Base-by-base conservation (phyloP, 2,329 filamentous ascomycete genomes). In the Curvularia sp. region DNA sequence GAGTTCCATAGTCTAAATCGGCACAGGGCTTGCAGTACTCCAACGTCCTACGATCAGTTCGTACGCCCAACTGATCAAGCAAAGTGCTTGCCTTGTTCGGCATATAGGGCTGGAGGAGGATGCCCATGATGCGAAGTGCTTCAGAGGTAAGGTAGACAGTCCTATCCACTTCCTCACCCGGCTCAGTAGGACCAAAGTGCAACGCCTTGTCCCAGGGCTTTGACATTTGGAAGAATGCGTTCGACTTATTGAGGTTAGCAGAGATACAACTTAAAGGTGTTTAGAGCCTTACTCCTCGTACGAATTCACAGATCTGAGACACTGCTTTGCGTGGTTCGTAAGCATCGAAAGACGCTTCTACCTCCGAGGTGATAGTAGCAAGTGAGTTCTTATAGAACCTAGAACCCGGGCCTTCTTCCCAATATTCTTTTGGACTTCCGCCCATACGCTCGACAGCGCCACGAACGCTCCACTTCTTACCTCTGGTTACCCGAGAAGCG, bases 71-170 rank as follows among this genome's bases (percentile, higher is more conserved):
- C 69, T 89, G 84, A 73, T 97, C 89, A 0, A 99, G 84, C 30
- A 97, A 77, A 64, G 86, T 80, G 10, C 79, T 78, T 46, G 92
- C 85, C 76, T 96, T 96, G 39, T 80, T 82, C 0, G 95, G 95
- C 84, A 99, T 96, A 71, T 93, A 91, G 1, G 95, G 93, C 76
- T 97, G 93, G 43, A 99, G 80, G 46, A 98, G 81, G 66, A 99
- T 97, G 13, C 89, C 92, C 0, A 83, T 81, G 23, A 97, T 86
- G 36, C 95, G 89, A 46, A 97, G 75, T 4, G 89, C 85, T 78
- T 99, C 95, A 8, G 88, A 85, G 42, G 83, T 82, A 42, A 89
- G 82, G 74, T 86, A 97, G 27, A 99, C 82, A 36, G 85, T 83
- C 43, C 61, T 71, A 54, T 76, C 43, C 53, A 71, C 69, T 63